Base-by-base conservation (phyloP, 345 rosid genomes). In the Clausena lansium region DNA sequence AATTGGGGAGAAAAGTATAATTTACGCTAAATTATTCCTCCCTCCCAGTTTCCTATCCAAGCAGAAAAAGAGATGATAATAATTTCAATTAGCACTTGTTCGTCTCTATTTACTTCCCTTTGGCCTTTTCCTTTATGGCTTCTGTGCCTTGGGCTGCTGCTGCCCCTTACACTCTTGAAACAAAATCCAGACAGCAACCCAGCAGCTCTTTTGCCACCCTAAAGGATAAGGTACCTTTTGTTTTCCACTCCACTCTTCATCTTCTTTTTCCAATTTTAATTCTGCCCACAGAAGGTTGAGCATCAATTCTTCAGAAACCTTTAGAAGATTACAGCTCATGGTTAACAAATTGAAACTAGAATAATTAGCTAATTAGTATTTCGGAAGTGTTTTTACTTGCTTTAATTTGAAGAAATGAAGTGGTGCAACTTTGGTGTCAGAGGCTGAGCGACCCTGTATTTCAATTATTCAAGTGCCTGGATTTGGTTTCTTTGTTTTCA, bases 71-170 rank as follows among this genome's bases (percentile, higher is more conserved):
- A 2, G 17, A 65, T n/a, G 72, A 15, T 25, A 54, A 52, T 17
- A 67, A 32, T 17, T 67, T 35, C 39, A 24, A 65, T n/a, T n/a
- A 54, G 24, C 38, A 17, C 17, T 41, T 65, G 61, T 22, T 75
- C 22, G 38, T 20, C 77, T 30, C 64, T 7, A 62, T 20, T 13
- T 45, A 14, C 67, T 30, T 24, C 57, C 1, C 50, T 45, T n/a
- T n/a, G n/a, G n/a, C n/a, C n/a, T n/a, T 36, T n/a, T 65, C 35
- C 47, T 75, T 60, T 33, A 88, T 88, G 91, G 89, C 90, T 77
- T 80, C 87, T 79, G 72, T 87, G 78, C 85, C 90, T 76, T 83
- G 86, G 2, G 71, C 79, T 72, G 15, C 84, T 35, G 62, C 84
- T 35, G 59, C 79, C 64, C 60, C 39, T 65, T 11, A 67, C 66